Conservation (phyloP, 2,329 filamentous ascomycete genomes). For the Colletotrichum nymphaeae region DNA sequence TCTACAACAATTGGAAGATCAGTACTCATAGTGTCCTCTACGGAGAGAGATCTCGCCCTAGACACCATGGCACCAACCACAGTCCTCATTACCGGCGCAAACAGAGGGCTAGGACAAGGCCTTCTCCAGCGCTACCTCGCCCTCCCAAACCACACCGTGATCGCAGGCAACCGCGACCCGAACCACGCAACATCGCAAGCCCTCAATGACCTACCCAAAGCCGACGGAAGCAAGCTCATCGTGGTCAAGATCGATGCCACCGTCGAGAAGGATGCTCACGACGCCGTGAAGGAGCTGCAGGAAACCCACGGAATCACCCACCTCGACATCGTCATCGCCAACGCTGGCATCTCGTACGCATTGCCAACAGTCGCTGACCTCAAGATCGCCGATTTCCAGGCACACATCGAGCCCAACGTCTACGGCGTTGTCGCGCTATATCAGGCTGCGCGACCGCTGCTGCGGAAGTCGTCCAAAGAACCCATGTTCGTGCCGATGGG, state of each 20-base stretch:
- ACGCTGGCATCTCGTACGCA: conserved; percentile 55
- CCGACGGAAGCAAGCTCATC: conserved; percentile 44
- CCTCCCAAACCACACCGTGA: conserved; percentile 66
- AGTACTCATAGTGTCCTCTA: not conserved
- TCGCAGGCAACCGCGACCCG: conserved; percentile 51
- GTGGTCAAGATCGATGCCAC: conserved; percentile 53
- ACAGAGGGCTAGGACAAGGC: conserved; percentile 50
- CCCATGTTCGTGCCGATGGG: conserved; percentile 4
- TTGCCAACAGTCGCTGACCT: conserved; percentile 46
- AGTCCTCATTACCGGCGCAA: conserved; percentile 50
- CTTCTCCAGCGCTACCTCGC: conserved; percentile 51
- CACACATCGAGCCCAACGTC: conserved; percentile 54
- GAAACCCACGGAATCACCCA: conserved; percentile 47
- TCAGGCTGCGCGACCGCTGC: conserved; percentile 42
- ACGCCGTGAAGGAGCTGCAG: conserved; percentile 46
- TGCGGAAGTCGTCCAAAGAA: conserved; percentile 33
- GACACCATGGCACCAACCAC: not conserved
- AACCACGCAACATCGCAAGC: conserved; percentile 38
- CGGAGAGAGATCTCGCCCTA: not conserved
- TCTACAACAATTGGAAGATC: not conserved
- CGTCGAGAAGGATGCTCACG: conserved; percentile 45
- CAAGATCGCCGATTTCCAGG: conserved; percentile 48
- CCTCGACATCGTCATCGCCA: conserved; percentile 64
- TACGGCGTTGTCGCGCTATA: conserved; percentile 22
- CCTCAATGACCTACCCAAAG: conserved; percentile 47